A percentile compares a stretch with the other conserved stretches of the same genome.
Evolutionary conservation across 1,284 basidiomycete genomes (phyloP).

Genomic region (Fomes fomentarius): DNA sequence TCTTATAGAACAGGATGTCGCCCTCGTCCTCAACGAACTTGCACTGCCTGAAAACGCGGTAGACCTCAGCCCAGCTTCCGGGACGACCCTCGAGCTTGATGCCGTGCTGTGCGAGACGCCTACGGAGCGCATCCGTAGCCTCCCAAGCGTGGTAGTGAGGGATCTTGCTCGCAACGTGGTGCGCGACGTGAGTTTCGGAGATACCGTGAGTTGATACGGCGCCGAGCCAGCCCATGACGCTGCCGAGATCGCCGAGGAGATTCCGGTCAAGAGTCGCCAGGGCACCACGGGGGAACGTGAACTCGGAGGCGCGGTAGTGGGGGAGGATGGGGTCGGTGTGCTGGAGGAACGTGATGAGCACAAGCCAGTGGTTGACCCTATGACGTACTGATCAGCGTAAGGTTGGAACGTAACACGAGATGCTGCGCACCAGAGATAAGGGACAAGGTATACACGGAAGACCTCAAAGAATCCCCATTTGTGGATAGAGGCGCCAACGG

Average conservation of each 20-base stretch:
- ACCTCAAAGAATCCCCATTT: slow-evolving; percentile 77
- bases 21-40: slow-evolving; percentile 95
- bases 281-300: slow-evolving; percentile 95
- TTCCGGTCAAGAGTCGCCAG: slow-evolving; percentile 92
- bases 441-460: slow-evolving; percentile 82
- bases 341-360: slow-evolving; percentile 94
- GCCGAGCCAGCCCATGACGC: slow-evolving; percentile 77
- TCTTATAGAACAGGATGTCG: slow-evolving; percentile 92
- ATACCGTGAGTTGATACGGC: slow-evolving; percentile 84
- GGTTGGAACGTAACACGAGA: too few relatives aligned
- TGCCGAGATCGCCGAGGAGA: slow-evolving; percentile 82
- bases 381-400: not conserved
- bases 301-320: slow-evolving; percentile 90
- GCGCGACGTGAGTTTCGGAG: slow-evolving; percentile 91
- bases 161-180: slow-evolving; percentile 92
- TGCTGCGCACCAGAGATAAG: slow-evolving; percentile 94
- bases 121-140: slow-evolving; percentile 87
- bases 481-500: slow-evolving; percentile 63
- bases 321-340: slow-evolving; percentile 96
- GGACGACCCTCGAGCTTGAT: slow-evolving; percentile 64
- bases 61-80: slow-evolving; percentile 80
- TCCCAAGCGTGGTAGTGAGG: slow-evolving; percentile 96
- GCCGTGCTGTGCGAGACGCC: slow-evolving; percentile 69
- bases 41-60: slow-evolving; percentile 77
- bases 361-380: slow-evolving; percentile 85